Base-by-base conservation (phyloP, 805 yeast genomes). In the Priceomyces castillae region DNA sequence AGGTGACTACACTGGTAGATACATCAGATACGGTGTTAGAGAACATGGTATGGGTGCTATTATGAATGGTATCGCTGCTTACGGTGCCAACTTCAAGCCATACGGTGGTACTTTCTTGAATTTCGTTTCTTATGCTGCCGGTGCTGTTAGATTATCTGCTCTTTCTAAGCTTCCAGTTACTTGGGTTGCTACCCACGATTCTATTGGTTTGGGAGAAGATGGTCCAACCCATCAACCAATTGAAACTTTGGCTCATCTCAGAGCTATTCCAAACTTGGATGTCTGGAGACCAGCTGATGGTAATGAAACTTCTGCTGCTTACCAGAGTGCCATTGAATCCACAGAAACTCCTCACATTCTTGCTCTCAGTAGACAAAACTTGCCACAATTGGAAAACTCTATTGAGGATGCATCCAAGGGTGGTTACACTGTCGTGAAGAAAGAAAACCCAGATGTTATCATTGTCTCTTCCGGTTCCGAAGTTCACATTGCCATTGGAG, bases 21-120 rank as follows among this genome's bases (percentile, higher is more conserved):
- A 92, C 77, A 77, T 92, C 71, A 85, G 97, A 76, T 92, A 84
- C 69, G 99, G 99, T 83, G 96, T 92, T 53, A 86, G 99, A 74
- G 99, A 92, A 78, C 98, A 94, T 73, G 97, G 88, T 69, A 90
- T 92, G 97, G 97, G 96, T 74, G 97, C 97, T 53, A 86, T 90
- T 68, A 79, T 90, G 82, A 92, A 94, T 74, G 99, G 99, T 84
- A 86, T 92, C 58, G 78, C 94, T 47, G 97, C 97, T 43, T 92
- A 73, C 62, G 86, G 86, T 73, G 86, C 86, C 51, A 88, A 87
- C 75, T 81, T 76, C 78, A 86, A 83, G 70, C 84, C 90, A 57
- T 90, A 83, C 75, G 97, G 97, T 69, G 98, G 96, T 73, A 92
- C 99, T 62, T 92, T 92, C 90, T 78, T 92, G 70, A 92, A 94